Evolutionary conservation across 2,329 filamentous ascomycete genomes (phyloP), one percentile per base, ranked within the genome.

Genomic region (Beauveria scarabaeidicola): DNA sequence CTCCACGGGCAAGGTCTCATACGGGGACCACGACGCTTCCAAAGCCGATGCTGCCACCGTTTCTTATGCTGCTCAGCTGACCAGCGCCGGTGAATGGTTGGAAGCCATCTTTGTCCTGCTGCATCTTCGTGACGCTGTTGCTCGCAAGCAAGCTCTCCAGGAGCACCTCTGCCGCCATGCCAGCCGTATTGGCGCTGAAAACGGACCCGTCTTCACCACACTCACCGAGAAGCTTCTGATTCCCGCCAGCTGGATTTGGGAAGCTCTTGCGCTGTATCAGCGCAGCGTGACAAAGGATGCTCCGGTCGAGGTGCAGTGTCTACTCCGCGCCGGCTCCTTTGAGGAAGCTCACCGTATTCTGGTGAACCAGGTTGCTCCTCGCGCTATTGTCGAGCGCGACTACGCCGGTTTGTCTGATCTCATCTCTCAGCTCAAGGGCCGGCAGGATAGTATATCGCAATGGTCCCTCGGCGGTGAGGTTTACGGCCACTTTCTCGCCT

Each of bases 261-360:
- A 90, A 61, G 90, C 94, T 19, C 90, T 92, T 69, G 92, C 92
- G 13, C 79, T 93, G 15, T 88, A 88, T 72, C 91, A 91, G 73
- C 88, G 89, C 62, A 86, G 86, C 61, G 84, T 86, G 51, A 84
- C 82, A 67, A 84, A 85, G 63, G 85, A 92, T 69, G 80, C 88
- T 11, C 81, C 79, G 50, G 78, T 79, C 5, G 90, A 96, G 72
- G 89, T 93, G 10, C 81, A 87, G 58, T 94, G 87, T 67, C 84
- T 99, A 13, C 81, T 97, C 61, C 84, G 85, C 52, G 93, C 91
- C 2, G 81, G 83, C 43, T 85, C 89, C 46, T 89, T 86, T 72
- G 79, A 84, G 32, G 90, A 94, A 69, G 94, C 94, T 0, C 94
- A 97, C 73, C 82, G 85, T 29, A 90, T 93, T 1, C 87, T 99